A percentile compares a stretch with the other conserved stretches of the same genome.
Evolutionary conservation across 805 yeast species (phyloP).

Genomic region (Hanseniaspora pseudoguilliermondii): DNA sequence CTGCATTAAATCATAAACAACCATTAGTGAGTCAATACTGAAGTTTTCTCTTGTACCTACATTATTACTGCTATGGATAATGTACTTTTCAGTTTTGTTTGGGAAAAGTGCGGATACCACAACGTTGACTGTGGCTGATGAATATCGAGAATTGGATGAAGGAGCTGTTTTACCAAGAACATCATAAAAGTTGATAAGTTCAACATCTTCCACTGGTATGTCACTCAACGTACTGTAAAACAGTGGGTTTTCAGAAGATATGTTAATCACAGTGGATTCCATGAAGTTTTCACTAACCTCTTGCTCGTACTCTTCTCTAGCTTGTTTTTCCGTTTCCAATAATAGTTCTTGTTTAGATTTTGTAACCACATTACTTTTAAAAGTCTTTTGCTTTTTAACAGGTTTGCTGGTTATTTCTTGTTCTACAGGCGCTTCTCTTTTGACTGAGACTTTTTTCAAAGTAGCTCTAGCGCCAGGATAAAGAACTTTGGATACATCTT

Average conservation of each 20-base stretch:
- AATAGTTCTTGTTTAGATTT: background rate
- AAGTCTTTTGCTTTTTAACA: background rate
- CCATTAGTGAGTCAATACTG: conserved; percentile 4
- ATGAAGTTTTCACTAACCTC: background rate
- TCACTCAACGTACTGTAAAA: background rate
- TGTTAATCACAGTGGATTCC: background rate
- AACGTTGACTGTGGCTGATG: background rate
- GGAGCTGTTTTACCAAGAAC: background rate
- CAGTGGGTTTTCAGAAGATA: background rate
- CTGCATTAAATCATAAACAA: conserved; percentile 8
- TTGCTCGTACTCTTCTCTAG: background rate
- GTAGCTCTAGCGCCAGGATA: background rate
- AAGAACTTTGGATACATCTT: background rate
- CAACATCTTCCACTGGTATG: background rate
- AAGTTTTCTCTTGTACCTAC: background rate
- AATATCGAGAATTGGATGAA: background rate
- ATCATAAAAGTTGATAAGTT: background rate
- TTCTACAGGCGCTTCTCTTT: background rate
- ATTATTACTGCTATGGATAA: background rate
- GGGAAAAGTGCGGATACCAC: background rate
- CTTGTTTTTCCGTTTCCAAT: background rate
- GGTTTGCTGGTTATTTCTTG: background rate
- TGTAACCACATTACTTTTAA: background rate
- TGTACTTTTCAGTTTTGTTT: background rate
- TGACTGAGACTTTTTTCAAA: background rate